Evolutionary conservation across 2,329 filamentous ascomycete genomes (phyloP), one percentile per base, ranked within the genome.

Genomic region (Penicillium digitatum): DNA sequence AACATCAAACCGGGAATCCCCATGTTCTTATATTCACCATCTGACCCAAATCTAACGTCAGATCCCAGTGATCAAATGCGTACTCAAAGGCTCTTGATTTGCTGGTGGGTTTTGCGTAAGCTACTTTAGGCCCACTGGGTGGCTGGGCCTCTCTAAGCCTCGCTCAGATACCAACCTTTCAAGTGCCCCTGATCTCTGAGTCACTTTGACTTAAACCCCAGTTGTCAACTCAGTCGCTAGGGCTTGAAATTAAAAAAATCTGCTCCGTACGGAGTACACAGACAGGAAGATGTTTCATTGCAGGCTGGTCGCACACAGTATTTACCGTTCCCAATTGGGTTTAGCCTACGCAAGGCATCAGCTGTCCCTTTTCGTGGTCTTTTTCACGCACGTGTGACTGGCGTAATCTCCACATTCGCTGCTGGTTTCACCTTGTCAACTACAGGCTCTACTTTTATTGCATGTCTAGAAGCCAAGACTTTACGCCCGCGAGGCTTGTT

Each of bases 101-200:
- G 44, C 24, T 12, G 3, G 27, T 31, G 6, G 11, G 5, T 35
- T 35, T 22, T 22, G 31, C 9, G 8, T 45, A 14, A 45, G 38
- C 48, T 16, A 35, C n/a, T 18, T 35, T 7, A 29, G 48, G 31
- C 6, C 39, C 48, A 34, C 31, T 26, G 26, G 37, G 48, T 35
- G 48, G 48, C 48, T 45, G 44, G 37, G 35, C 18, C 16, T 34
- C 40, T 53, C 35, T 42, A 53, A 53, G 51, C 51, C 51, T 22
- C 32, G 10, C 14, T 16, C 5, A 29, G 44, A 48, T 34, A 40
- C 31, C 34, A 40, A 39, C 50, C 31, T 24, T 3, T 14, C 24
- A 7, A 8, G 18, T 20, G 24, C 27, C 18, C 49, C 26, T 22
- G 20, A 29, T 35, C 20, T 24, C 12, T 18, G 22, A 20, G 32